Evolutionary conservation across 1,284 basidiomycete genomes (phyloP), one percentile per base, ranked within the genome.

Genomic region (Volvariella volvacea): DNA sequence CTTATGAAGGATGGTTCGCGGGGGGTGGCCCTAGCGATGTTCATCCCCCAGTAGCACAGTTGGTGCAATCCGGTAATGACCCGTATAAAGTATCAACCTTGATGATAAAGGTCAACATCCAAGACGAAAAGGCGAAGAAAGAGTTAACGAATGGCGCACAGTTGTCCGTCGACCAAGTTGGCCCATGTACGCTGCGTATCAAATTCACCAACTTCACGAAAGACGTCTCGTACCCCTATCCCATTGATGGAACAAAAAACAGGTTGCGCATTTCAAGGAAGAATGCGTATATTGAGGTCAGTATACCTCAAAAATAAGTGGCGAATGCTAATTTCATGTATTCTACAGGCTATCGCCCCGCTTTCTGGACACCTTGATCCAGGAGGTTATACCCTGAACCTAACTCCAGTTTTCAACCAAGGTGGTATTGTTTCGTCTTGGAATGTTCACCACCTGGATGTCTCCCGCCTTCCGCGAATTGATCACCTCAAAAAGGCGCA

Each of bases 191-290:
- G 1, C 55, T 71, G 47, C 42, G 50, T 16, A 46, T 71, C 7
- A 43, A 45, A 0, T 22, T 71, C n/a, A 60, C 54, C 0, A 42
- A 44, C 2, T 46, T 44, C 22, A 33, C n/a, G 0, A 62, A 67
- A 41, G 46, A 55, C 25, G 44, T 68, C 8, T 25, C 50, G n/a
- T 68, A 56, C 48, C 65, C 67, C 8, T 59, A 63, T 39, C 64
- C 65, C 4, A 50, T 70, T 4, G 46, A 54, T 2, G 65, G 59
- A 8, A 54, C 52, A 6, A 49, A 58, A 30, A 30, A 51, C 40
- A 55, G 48, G 32, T 44, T 62, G 4, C 51, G 62, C 1, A 39
- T 65, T 10, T 60, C 62, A 4, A 50, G 64, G 17, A 61, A 56
- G 47, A 64, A 59, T 1, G 41, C 47, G 14, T 65, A 60, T 36